Conservation (phyloP, 192 early-diverging fungal genomes). For the Rhizoclosmatium sp. region DNA sequence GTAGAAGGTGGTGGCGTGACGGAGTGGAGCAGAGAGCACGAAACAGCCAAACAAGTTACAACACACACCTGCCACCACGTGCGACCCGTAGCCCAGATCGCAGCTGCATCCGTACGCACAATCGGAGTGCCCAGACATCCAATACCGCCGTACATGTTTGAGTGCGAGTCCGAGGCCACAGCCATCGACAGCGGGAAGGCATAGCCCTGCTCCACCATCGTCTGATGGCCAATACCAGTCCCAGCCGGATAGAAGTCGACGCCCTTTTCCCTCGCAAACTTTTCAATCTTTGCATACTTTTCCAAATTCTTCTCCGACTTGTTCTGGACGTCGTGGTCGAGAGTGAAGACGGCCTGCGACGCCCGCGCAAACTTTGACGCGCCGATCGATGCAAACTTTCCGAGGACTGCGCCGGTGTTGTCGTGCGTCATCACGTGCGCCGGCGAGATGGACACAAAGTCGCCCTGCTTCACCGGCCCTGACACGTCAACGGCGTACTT, state of each 20-base stretch:
- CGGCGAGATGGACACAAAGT: slow-evolving; percentile 94
- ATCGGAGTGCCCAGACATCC: slow-evolving; percentile 95
- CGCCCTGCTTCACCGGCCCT: slow-evolving; percentile 75
- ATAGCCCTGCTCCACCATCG: slow-evolving; percentile 97
- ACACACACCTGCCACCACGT: slow-evolving; percentile 95
- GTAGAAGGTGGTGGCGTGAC: too few relatives aligned
- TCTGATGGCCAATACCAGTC: slow-evolving; percentile 97
- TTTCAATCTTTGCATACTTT: slow-evolving; percentile 87
- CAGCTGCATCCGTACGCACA: slow-evolving; percentile 97
- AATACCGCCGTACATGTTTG: slow-evolving; percentile 99
- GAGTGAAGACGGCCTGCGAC: slow-evolving; percentile 89
- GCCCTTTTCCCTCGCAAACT: slow-evolving; percentile 80
- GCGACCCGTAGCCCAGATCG: slow-evolving; percentile 96
- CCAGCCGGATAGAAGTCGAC: slow-evolving; percentile 96
- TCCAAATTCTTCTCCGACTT: slow-evolving; percentile 88
- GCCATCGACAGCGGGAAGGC: slow-evolving; percentile 93
- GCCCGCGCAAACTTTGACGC: slow-evolving; percentile 82
- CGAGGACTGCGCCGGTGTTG: slow-evolving; percentile 93
- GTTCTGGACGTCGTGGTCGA: slow-evolving; percentile 99
- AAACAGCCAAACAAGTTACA: too few relatives aligned
- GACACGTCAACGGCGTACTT: slow-evolving; percentile 81
- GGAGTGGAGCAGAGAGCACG: too few relatives aligned
- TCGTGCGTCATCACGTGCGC: slow-evolving; percentile 94
- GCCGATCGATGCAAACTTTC: slow-evolving; percentile 89
- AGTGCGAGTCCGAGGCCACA: slow-evolving; percentile 98